Evolutionary conservation across 345 rosid species (phyloP), one percentile per base, ranked within the genome.

Genomic region (Ricinus communis): DNA sequence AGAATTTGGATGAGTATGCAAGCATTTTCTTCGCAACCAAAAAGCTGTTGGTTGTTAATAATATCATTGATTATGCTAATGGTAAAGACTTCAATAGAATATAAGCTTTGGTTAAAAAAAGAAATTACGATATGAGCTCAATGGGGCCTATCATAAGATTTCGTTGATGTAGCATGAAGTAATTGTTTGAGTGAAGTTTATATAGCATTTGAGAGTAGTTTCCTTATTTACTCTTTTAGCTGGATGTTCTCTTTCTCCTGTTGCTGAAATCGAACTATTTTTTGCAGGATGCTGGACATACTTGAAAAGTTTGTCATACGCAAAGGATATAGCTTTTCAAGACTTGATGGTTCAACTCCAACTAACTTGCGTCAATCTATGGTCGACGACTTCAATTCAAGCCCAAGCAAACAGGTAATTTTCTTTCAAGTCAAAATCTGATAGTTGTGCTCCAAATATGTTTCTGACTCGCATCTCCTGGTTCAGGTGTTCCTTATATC

Each of bases 341-440:
- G 99, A 73, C 97, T 95, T 51, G 99, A 95, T 70, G 99, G 99
- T 55, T 91, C 97, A 33, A 90, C 97, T 70, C 96, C 99, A 1
- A 77, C 88, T 70, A 92, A 88, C 71, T 55, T 88, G 74, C 90
- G 97, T 38, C 96, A 92, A 56, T 79, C 93, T 80, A 82, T 88
- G 74, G 99, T 90, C 25, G 90, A 95, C 77, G 93, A 92, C 65
- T 95, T 95, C 70, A 90, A 95, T 74, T 85, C 88, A 11, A 87
- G 99, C 83, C 97, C 93, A 2, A 95, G 99, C 86, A 95, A 89
- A 78, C 92, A 80, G 93, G 99, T 90, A 71, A 38, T 14, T 65
- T 63, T 54, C 53, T 16, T 47, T 28, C 31, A 66, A 38, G 45
- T 56, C 21, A 33, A 43, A 47, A 18, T 31, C 8, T 59, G 65